phyloP scores from a whole-genome alignment of 1,139 yeast species.

The Pichia sp. region DNA sequence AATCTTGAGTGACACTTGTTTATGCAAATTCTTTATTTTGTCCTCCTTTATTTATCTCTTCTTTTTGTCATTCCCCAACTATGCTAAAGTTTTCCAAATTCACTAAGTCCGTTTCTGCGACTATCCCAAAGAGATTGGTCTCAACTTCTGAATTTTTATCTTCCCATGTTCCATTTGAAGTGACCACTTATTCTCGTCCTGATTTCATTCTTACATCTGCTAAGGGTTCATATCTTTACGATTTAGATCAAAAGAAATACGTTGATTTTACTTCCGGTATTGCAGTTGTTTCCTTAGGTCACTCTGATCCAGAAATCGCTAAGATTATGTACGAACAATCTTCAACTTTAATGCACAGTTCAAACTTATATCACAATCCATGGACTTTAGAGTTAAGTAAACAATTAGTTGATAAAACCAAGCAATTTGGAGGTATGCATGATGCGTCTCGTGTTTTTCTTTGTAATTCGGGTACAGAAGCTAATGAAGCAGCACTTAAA shows the following conservation, averaged over 20 bases:
- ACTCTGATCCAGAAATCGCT: slow-evolving; percentile 67
- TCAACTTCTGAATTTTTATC: slow-evolving; percentile 32
- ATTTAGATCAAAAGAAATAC: slow-evolving; percentile 68
- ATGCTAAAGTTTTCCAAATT: slow-evolving; percentile 7
- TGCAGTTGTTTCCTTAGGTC: slow-evolving; percentile 95
- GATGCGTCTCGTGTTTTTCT: slow-evolving; percentile 80
- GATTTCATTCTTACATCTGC: slow-evolving; percentile 63
- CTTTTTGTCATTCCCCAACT: not conserved
- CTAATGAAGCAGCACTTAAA: slow-evolving; percentile 95
- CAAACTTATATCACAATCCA: slow-evolving; percentile 78
- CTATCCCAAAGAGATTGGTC: slow-evolving; percentile 10
- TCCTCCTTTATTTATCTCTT: not conserved
- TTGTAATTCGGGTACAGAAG: slow-evolving; percentile 93
- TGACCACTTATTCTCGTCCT: slow-evolving; percentile 82
- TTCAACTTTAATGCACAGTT: slow-evolving; percentile 66
- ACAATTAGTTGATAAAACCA: slow-evolving; percentile 64
- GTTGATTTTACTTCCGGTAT: slow-evolving; percentile 93
- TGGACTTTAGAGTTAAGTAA: slow-evolving; percentile 79
- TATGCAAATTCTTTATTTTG: not conserved
- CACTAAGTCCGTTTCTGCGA: not conserved
- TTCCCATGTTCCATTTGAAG: slow-evolving; percentile 51
- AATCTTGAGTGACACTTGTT: not conserved
- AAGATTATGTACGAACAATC: slow-evolving; percentile 69
- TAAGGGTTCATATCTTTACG: slow-evolving; percentile 68
- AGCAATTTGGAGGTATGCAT: slow-evolving; percentile 67